Base-by-base conservation (phyloP, 768 basidiomycete genomes). In the Leccinum ochraceum region DNA sequence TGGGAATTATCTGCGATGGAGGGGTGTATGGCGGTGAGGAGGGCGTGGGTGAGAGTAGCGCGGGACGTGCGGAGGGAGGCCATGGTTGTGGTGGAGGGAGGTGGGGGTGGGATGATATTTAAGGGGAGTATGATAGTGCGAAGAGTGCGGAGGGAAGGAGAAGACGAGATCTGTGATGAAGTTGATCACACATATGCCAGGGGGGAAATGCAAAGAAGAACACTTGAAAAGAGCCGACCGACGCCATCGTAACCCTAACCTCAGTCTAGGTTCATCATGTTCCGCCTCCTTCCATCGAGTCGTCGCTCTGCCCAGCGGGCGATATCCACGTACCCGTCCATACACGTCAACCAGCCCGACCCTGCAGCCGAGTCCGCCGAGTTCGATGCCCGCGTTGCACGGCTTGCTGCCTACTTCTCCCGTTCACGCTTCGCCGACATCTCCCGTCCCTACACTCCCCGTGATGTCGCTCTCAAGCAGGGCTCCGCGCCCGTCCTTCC, bases 381-480 rank as follows among this genome's bases (percentile, higher is more conserved):
- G 58, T 89, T 91, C 69, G 76, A 84, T 17, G 79, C 79, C 22
- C 85, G 91, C 14, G 81, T 85, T n/a, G 74, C 79, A 14, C 83
- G 83, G 49, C 81, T 93, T 77, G 75, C 84, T 17, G 76, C 81
- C 2, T 98, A 92, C 83, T 94, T 94, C 73, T 70, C 79, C 30
- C 82, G 81, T 22, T 85, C 93, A 17, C 86, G 95, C 17, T 97
- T 94, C 71, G 76, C 80, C 26, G 76, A 76, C 60, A 83, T 92
- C 57, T 87, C 86, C 68, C 83, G 95, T 13, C 87, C 94, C 0
- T 98, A 98, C 75, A 78, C 89, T 5, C 82, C 94, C 4, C 82
- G 83, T 30, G 82, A 86, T 48, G 90, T 98, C 63, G 94, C 86
- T 5, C 85, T 89, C 22, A 95, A 97, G 76, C 94, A 96, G 68